A percentile compares a stretch with the other conserved stretches of the same genome.
Conservation (phyloP, 2,329 filamentous ascomycete genomes). For the Aspergillus persii region DNA sequence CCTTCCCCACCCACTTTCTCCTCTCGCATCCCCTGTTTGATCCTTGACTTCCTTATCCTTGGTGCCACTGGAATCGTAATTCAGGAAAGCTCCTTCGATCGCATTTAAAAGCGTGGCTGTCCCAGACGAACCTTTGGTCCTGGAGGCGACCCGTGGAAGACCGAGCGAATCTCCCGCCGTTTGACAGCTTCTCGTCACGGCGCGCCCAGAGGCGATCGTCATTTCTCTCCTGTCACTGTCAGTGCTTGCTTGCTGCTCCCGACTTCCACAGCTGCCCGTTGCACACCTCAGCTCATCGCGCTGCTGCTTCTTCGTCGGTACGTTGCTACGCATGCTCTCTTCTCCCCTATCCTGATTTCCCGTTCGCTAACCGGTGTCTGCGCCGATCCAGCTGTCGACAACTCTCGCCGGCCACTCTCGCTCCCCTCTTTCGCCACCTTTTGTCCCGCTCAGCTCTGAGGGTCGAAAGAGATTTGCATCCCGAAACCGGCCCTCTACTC, state of each 20-base stretch:
- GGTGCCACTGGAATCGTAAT: not conserved
- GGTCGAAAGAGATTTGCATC: constrained; percentile 6
- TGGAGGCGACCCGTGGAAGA: constrained; percentile 29
- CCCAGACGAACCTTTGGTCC: constrained; percentile 22
- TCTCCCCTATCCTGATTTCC: not conserved
- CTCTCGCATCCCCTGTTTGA: not conserved
- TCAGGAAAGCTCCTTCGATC: not conserved
- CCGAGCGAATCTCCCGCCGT: constrained; percentile 34
- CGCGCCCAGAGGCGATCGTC: constrained; percentile 23
- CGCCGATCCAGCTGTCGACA: constrained; percentile 1
- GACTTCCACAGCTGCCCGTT: no score
- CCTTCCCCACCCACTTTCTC: not conserved
- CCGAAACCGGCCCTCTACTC: constrained; percentile 4
- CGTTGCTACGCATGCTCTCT: not conserved
- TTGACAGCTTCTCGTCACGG: constrained; percentile 30
- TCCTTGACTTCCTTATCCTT: not conserved
- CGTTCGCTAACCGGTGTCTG: constrained; percentile 2
- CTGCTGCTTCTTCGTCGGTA: constrained; percentile 6
- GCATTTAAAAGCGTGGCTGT: constrained; percentile 11
- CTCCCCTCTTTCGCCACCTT: constrained; percentile 16
- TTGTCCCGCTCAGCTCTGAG: not conserved
- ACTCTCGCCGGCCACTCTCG: constrained; percentile 8
- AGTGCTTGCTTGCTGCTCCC: not conserved
- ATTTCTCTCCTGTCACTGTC: constrained; percentile 2
- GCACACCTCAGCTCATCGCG: not conserved